Evolutionary conservation across 345 rosid genomes (phyloP).

Genomic region (Gossypium bickii): DNA sequence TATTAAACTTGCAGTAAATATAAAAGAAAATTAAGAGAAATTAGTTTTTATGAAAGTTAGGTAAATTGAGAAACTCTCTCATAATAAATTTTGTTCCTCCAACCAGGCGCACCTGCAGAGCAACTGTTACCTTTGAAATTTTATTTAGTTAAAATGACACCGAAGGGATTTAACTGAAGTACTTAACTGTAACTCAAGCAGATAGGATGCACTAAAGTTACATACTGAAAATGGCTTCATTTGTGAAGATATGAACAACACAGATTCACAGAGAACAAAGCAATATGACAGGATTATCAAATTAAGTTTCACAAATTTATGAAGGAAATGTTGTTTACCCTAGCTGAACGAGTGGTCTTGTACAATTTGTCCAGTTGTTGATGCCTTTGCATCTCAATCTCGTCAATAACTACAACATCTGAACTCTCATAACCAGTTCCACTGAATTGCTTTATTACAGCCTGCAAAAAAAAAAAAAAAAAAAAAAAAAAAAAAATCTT

Average conservation of each 20-base stretch:
- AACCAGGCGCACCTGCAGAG: not conserved
- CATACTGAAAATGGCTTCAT: not conserved
- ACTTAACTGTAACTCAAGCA: not conserved
- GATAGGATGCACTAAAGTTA: not conserved
- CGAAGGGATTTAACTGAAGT: too few relatives aligned
- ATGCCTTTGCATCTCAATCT: conserved; percentile 92
- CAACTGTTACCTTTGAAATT: not conserved
- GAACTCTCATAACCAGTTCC: conserved; percentile 91
- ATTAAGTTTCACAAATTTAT: not conserved
- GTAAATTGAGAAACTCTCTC: not conserved
- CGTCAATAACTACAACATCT: conserved; percentile 80
- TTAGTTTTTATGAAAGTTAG: not conserved
- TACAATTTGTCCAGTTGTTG: conserved; percentile 87
- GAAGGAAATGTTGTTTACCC: conserved; percentile 37
- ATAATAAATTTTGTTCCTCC: not conserved
- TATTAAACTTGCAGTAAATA: not conserved
- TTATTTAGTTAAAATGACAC: not conserved
- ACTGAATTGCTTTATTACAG: conserved; percentile 91
- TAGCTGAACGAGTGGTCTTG: conserved; percentile 71
- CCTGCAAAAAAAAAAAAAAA: conserved; percentile 40
- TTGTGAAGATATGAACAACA: not conserved
- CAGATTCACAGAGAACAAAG: not conserved
- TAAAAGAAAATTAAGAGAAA: not conserved
- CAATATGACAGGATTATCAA: not conserved
- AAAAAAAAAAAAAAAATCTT: not conserved